phyloP scores from a whole-genome alignment of 2,329 filamentous ascomycete genomes.

The Penicillium corylophilum region DNA sequence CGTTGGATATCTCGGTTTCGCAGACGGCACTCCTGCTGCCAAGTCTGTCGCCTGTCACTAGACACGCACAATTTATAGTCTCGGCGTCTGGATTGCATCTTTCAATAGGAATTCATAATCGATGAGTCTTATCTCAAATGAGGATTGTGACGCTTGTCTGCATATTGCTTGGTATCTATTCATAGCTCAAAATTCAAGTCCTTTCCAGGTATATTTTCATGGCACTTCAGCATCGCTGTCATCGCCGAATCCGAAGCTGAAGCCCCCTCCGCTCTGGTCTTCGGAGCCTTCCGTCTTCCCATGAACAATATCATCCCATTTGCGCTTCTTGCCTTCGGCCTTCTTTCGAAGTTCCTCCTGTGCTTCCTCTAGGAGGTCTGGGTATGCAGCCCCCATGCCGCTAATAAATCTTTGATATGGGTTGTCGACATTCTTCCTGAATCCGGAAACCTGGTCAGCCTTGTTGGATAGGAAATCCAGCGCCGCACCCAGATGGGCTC shows the following conservation, averaged over 20 bases:
- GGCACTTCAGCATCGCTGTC: constrained; percentile 55
- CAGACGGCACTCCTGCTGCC: constrained; percentile 64
- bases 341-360: constrained; percentile 64
- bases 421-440: constrained; percentile 67
- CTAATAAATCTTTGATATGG: constrained; percentile 74
- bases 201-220: constrained; percentile 21
- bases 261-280: constrained; percentile 43
- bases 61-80: constrained; percentile 18
- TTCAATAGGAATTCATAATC: neutral
- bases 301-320: constrained; percentile 79
- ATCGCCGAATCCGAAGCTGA: constrained; percentile 65
- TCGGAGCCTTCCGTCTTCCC: constrained; percentile 43
- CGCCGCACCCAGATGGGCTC: constrained; percentile 69
- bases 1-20: constrained; percentile 81
- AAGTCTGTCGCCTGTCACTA: constrained; percentile 93
- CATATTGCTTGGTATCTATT: neutral
- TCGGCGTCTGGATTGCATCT: neutral
- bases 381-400: constrained; percentile 62
- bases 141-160: neutral
- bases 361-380: constrained; percentile 66
- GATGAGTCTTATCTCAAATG: neutral
- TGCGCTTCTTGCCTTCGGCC: constrained; percentile 68
- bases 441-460: constrained; percentile 83
- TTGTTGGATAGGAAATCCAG: constrained; percentile 79
- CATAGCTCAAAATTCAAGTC: neutral